These are phyloP conservation scores for Phytophthora citrophthora DNA, from an alignment of 352 stramenopile genomes.

Conservation along the genomic window DNA sequence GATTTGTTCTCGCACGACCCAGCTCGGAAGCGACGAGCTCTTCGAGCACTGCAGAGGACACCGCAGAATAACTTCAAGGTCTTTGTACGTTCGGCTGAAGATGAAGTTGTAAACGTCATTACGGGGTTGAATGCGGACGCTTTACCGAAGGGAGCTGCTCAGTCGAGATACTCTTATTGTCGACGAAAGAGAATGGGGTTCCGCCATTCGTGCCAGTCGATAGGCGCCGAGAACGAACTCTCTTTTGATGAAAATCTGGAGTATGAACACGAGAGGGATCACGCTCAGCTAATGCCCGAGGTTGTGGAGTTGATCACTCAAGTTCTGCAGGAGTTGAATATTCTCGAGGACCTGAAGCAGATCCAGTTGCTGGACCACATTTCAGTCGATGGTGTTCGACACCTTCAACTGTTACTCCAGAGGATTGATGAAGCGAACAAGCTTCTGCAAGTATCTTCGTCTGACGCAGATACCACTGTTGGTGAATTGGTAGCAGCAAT, in stretches of 20 bases:
- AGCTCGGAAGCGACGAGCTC: slow-evolving; percentile 56
- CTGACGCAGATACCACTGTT: slow-evolving; percentile 21
- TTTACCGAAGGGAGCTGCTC: slow-evolving; percentile 68
- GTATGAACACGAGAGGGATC: slow-evolving; percentile 43
- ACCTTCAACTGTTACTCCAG: slow-evolving; percentile 62
- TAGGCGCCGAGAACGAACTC: slow-evolving; percentile 62
- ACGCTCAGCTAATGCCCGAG: slow-evolving; percentile 58
- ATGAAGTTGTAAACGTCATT: slow-evolving; percentile 82
- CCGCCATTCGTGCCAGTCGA: slow-evolving; percentile 76
- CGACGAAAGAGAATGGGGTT: slow-evolving; percentile 79
- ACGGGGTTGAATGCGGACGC: slow-evolving; percentile 73
- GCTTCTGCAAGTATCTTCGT: slow-evolving; percentile 1
- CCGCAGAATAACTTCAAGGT: slow-evolving; percentile 93
- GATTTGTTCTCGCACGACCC: slow-evolving; percentile 82
- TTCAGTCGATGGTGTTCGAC: slow-evolving; percentile 79
- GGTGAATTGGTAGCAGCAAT: slow-evolving; percentile 42
- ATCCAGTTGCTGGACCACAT: slow-evolving; percentile 86
- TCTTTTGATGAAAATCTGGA: slow-evolving; percentile 37
- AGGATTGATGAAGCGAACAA: slow-evolving; percentile 40
- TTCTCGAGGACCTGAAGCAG: slow-evolving; percentile 83
- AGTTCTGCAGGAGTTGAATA: slow-evolving; percentile 70
- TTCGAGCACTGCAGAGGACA: slow-evolving; percentile 74
- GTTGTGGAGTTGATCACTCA: slow-evolving; percentile 80
- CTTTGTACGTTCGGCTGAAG: slow-evolving; percentile 83
- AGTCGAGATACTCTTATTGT: slow-evolving; percentile 74